Evolutionary conservation across 108 stramenopile species (phyloP).

Genomic region (Cylindrotheca fusiformis): DNA sequence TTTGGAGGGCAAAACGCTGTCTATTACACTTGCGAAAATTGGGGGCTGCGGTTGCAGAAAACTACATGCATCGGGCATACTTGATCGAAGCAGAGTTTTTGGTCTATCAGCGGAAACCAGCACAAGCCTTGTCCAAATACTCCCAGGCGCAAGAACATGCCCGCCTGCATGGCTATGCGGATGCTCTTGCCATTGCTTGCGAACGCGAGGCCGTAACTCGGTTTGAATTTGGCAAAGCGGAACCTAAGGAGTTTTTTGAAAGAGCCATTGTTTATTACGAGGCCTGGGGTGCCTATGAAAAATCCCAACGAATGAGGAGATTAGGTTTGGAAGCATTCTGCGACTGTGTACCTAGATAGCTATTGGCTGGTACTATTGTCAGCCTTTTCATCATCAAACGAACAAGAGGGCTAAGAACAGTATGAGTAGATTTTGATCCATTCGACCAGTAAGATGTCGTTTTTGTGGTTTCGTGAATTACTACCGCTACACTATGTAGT

Average conservation of each 20-base stretch:
- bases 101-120: background rate
- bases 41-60: background rate
- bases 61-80: background rate
- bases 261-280: background rate
- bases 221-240: background rate
- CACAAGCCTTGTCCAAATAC: background rate
- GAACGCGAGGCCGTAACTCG: background rate
- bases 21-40: background rate
- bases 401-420: no score
- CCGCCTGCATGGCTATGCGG: background rate
- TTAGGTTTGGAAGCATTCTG: no score
- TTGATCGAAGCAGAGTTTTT: background rate
- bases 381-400: no score
- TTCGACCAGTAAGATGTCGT: no score
- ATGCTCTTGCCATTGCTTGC: background rate
- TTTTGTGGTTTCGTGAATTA: no score
- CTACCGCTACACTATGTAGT: no score
- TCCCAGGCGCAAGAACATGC: background rate
- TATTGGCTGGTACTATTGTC: no score
- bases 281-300: background rate
- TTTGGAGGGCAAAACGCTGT: background rate
- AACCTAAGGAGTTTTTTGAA: background rate
- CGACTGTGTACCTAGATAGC: no score
- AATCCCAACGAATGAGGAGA: background rate
- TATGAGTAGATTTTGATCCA: no score